Evolutionary conservation across 495 filamentous ascomycete genomes (phyloP).

Genomic region (Viridothelium virens): DNA sequence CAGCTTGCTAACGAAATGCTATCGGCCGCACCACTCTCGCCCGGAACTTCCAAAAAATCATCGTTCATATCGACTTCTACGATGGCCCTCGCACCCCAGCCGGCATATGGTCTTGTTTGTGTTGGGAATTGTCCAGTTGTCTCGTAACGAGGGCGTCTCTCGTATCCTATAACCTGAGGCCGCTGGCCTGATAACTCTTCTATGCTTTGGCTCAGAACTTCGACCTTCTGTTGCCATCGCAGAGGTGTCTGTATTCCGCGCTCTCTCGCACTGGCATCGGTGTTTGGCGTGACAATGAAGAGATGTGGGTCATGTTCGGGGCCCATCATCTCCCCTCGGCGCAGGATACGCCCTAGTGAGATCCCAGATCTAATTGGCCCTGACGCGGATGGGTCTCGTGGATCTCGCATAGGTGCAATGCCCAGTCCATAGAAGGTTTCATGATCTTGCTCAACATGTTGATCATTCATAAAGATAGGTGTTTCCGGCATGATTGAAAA

Average conservation of each 20-base stretch:
- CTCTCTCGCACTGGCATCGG: neutral
- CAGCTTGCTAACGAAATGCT: neutral
- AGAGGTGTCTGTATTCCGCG: neutral
- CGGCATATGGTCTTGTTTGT: neutral
- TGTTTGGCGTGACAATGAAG: neutral
- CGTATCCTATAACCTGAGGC: neutral
- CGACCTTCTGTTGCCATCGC: neutral
- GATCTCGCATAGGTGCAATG: neutral
- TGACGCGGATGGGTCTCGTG: neutral
- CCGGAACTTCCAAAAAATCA: neutral
- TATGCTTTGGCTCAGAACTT: neutral
- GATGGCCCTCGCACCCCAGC: neutral
- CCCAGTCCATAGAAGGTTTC: neutral
- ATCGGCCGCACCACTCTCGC: neutral
- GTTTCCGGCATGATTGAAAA: neutral
- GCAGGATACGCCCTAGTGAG: neutral
- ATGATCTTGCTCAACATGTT: neutral
- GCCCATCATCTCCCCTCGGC: neutral
- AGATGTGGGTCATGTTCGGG: neutral
- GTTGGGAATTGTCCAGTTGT: neutral
- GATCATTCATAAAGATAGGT: neutral
- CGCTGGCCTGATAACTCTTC: neutral
- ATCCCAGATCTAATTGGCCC: too few species aligned
- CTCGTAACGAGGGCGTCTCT: neutral
- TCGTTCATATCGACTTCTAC: constrained; percentile 1